A percentile compares a stretch with the other conserved stretches of the same genome.
Evolutionary conservation across 768 basidiomycete species (phyloP).

Genomic region (Scleroderma bovista): DNA sequence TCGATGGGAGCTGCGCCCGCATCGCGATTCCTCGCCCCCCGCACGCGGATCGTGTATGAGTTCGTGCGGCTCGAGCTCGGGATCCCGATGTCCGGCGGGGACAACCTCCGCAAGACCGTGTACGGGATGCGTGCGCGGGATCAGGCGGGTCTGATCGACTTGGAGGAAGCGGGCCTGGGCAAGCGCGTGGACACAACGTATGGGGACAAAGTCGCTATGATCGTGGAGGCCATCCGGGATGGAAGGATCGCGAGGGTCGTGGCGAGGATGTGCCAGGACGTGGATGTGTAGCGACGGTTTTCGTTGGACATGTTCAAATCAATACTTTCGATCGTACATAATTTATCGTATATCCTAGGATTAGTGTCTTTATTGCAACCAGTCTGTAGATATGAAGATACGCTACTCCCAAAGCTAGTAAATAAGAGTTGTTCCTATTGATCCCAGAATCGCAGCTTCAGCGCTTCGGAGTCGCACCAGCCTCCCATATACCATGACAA

Average conservation of each 20-base stretch:
- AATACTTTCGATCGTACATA: neutral
- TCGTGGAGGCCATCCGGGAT: slow-evolving; percentile 77
- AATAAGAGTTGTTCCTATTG: too few species aligned
- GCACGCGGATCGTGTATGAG: slow-evolving; percentile 67
- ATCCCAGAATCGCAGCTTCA: too few species aligned
- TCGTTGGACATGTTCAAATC: too few species aligned
- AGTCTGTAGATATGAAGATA: too few species aligned
- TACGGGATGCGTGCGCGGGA: slow-evolving; percentile 59
- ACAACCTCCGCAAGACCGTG: slow-evolving; percentile 58
- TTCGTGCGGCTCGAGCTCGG: slow-evolving; percentile 68
- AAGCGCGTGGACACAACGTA: slow-evolving; percentile 43
- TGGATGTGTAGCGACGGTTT: slow-evolving; percentile 10
- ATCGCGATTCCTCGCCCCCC: slow-evolving; percentile 44
- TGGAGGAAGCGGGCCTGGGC: slow-evolving; percentile 28
- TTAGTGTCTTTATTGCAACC: too few species aligned
- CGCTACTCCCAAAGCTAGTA: too few species aligned
- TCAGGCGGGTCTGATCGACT: slow-evolving; percentile 35
- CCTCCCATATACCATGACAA: too few species aligned
- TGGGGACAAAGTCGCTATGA: slow-evolving; percentile 66
- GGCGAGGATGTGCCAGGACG: slow-evolving; percentile 41
- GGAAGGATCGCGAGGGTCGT: slow-evolving; percentile 60
- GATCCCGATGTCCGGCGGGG: slow-evolving; percentile 75
- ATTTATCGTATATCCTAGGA: neutral
- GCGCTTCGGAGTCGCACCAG: too few species aligned
- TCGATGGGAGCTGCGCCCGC: slow-evolving; percentile 61